These are phyloP conservation scores for Cladophialophora immunda DNA, from an alignment of 2,329 filamentous ascomycete species.

Conservation along the genomic window DNA sequence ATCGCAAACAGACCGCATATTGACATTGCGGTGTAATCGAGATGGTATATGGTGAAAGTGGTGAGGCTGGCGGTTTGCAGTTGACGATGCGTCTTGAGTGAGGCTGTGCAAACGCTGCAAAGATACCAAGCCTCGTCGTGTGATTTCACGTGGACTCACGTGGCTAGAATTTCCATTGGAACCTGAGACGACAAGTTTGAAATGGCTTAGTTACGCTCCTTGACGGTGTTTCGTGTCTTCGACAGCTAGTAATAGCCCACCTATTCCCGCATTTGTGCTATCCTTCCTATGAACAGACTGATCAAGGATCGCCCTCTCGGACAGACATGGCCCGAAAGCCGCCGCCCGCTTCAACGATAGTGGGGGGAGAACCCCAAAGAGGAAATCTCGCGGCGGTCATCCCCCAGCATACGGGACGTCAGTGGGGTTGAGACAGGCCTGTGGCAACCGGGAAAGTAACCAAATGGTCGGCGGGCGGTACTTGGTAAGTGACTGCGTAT, in stretches of 20 bases:
- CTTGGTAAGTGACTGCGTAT: neutral
- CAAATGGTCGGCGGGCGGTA: neutral
- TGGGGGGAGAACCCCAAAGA: neutral
- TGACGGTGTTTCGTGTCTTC: no score
- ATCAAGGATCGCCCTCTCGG: neutral
- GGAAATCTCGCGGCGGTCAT: constrained; percentile 11
- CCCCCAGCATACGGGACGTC: neutral
- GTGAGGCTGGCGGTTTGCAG: neutral
- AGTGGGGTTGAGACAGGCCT: neutral
- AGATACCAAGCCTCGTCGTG: neutral
- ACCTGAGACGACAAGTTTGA: neutral
- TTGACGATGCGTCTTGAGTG: neutral
- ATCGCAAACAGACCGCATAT: neutral
- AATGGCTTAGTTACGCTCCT: no score
- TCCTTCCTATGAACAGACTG: neutral
- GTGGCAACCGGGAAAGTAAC: neutral
- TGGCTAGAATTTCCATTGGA: neutral
- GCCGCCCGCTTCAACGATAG: neutral
- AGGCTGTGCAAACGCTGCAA: neutral
- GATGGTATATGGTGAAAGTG: neutral
- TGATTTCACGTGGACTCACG: neutral
- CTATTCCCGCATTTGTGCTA: neutral
- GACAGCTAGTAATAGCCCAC: no score
- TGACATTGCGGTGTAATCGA: neutral
- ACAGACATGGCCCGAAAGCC: neutral